phyloP scores from a whole-genome alignment of 1,284 basidiomycete genomes.

The Xerocomus alliaceus region DNA sequence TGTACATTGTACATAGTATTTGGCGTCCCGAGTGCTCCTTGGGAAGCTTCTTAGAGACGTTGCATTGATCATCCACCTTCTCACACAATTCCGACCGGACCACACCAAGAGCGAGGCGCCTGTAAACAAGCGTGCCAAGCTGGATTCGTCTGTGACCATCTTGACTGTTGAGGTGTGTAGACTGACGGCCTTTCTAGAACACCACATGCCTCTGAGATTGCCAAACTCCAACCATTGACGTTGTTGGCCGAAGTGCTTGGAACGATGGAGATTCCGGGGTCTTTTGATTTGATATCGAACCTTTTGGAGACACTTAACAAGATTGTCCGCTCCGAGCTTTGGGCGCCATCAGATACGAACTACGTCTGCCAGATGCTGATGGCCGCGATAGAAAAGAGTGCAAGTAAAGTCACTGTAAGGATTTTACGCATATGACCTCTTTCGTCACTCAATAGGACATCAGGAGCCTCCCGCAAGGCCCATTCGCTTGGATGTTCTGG shows the following conservation, averaged over 20 bases:
- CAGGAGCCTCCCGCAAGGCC: constrained; percentile 58
- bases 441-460: constrained; percentile 12
- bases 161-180: neutral
- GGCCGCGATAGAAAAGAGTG: constrained; percentile 76
- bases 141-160: constrained; percentile 56
- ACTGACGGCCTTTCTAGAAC: constrained; percentile 20
- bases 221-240: constrained; percentile 55
- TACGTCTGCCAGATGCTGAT: constrained; percentile 90
- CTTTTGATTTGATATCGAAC: constrained; percentile 73
- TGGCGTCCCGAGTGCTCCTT: constrained; percentile 58
- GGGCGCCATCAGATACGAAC: constrained; percentile 65
- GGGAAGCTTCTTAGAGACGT: constrained; percentile 55
- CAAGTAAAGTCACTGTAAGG: constrained; percentile 66
- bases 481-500: constrained; percentile 79
- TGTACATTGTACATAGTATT: constrained; percentile 46
- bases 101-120: constrained; percentile 51
- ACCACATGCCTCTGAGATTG: constrained; percentile 36
- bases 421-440: neutral
- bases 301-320: constrained; percentile 79
- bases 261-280: constrained; percentile 67
- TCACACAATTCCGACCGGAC: constrained; percentile 60
- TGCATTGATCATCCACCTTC: constrained; percentile 61
- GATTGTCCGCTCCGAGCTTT: constrained; percentile 57
- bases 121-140: constrained; percentile 66
- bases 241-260: constrained; percentile 77